These are phyloP conservation scores for Tetragonia tetragonoides DNA, from an alignment of 148 eudicot genomes.

Conservation along the genomic window DNA sequence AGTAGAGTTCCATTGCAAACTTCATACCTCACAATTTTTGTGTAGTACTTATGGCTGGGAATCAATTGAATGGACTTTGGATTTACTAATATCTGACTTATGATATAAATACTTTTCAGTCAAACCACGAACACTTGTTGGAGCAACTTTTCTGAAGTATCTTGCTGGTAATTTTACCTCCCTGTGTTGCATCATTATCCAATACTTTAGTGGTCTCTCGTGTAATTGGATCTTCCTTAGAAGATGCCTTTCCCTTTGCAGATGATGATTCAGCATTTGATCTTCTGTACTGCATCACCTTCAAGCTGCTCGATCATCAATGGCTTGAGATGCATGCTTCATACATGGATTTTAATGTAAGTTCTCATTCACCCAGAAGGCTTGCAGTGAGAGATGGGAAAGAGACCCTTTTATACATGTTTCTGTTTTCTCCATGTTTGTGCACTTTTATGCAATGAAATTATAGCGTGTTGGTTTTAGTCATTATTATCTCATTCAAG, in stretches of 20 bases:
- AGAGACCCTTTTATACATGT: not conserved
- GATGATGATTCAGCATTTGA: conserved; percentile 92
- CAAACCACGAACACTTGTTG: conserved; percentile 69
- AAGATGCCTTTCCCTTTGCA: conserved; percentile 30
- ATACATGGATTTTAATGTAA: conserved; percentile 98
- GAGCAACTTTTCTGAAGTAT: conserved; percentile 84
- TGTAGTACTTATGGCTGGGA: not conserved
- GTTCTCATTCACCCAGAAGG: conserved; percentile 26
- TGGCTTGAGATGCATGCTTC: conserved; percentile 99
- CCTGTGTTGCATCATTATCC: conserved; percentile 1
- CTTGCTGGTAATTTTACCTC: conserved; percentile 54
- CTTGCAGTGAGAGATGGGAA: not conserved
- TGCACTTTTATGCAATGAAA: not conserved
- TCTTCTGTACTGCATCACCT: conserved; percentile 86
- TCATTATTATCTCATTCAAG: not conserved
- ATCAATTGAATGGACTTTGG: not conserved
- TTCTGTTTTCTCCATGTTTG: not conserved
- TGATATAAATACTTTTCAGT: conserved; percentile 43
- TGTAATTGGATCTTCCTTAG: conserved; percentile 8
- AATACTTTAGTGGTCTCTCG: not conserved
- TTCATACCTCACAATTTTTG: not conserved
- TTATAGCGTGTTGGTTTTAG: not conserved
- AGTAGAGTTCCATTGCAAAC: not conserved
- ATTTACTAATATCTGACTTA: conserved; percentile 7
- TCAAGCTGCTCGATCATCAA: conserved; percentile 84